Percentiles rank a stretch among this genome's conserved stretches.
These are phyloP conservation scores for Abelmoschus esculentus DNA, from an alignment of 345 rosid genomes.

Conservation along the genomic window DNA sequence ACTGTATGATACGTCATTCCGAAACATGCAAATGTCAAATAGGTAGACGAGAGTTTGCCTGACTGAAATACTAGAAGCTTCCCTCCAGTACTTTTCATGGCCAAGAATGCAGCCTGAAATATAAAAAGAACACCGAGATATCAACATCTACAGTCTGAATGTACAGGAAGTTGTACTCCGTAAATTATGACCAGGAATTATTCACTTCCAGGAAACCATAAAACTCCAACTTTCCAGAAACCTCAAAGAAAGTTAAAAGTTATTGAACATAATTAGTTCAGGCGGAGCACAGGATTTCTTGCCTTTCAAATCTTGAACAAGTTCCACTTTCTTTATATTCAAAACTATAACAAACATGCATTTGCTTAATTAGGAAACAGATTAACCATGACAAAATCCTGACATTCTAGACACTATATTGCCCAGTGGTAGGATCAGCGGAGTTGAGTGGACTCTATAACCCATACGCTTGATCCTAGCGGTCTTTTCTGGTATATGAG, in stretches of 20 bases:
- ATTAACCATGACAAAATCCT: background rate
- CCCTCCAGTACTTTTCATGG: slow-evolving; percentile 92
- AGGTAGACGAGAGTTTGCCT: slow-evolving; percentile 40
- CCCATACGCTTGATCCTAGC: background rate
- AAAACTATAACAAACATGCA: background rate
- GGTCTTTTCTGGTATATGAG: background rate
- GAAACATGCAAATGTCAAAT: slow-evolving; percentile 1
- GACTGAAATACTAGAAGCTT: slow-evolving; percentile 95
- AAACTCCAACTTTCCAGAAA: background rate
- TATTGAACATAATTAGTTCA: background rate
- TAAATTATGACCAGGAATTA: background rate
- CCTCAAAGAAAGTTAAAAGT: background rate
- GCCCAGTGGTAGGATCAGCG: background rate
- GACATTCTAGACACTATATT: too few species aligned
- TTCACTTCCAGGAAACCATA: background rate
- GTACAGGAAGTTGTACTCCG: background rate
- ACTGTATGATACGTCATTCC: background rate
- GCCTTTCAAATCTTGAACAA: background rate
- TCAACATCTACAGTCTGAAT: background rate
- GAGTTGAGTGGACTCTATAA: background rate
- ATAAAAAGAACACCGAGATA: background rate
- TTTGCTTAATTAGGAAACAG: background rate
- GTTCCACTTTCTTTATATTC: background rate
- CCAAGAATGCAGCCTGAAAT: slow-evolving; percentile 83
- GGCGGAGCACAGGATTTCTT: background rate